Evolutionary conservation across 2,329 filamentous ascomycete species (phyloP), one percentile per base, ranked within the genome.

Genomic region (Exophiala sp.): DNA sequence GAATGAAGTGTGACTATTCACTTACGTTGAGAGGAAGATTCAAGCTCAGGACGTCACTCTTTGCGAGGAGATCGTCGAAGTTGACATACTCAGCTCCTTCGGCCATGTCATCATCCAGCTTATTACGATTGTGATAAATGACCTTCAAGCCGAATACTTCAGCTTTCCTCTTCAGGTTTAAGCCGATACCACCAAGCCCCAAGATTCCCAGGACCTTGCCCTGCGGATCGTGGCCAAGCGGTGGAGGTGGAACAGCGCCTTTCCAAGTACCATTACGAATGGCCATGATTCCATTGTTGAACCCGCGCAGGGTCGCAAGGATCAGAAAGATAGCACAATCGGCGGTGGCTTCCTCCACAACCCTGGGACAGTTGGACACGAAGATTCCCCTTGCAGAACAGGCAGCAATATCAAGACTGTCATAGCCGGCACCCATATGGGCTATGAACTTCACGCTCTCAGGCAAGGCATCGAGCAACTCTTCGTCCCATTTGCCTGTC

Each of bases 181-280:
- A 76, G 0, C 89, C 89, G 57, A 95, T 94, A 2, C 89, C 88
- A 12, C 89, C 89, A 87, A 94, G 91, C 4, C 89, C 89, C 40
- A 95, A 69, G 55, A 95, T 90, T 0, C 89, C 89, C 6, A 95
- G 76, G 1, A 84, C 74, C 69, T 92, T 92, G 33, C 86, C 87
- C 68, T 88, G 78, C 1, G 89, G 89, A 65, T 94, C 89, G 66
- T 88, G 87, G 10, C 89, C 89, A 0, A 84, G 77, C 1, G 80
- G 78, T 5, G 74, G 69, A 3, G 77, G 75, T 9, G 44, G 44
- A 0, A 74, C 71, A 5, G 70, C 67, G 3, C 87, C 87, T 51
- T 82, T 78, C 86, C 88, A 95, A 52, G 82, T 73, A 1, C 85
- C 84, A 14, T 78, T 73, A 34, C 89, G 82, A 9, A 92, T 76